phyloP scores from a whole-genome alignment of 352 stramenopile species.

The Globisporangium viniferum region DNA sequence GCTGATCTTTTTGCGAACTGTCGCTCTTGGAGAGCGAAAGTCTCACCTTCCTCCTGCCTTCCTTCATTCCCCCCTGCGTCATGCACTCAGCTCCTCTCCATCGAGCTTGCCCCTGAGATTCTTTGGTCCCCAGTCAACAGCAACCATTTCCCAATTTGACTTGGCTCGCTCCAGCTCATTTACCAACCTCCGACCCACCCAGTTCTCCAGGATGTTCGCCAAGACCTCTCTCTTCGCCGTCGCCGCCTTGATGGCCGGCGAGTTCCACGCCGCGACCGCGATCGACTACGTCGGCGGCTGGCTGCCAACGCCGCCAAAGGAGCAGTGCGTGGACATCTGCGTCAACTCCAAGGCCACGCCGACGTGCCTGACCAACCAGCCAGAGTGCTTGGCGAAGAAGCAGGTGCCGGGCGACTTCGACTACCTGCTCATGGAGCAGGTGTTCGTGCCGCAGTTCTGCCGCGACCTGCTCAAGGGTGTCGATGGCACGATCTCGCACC shows the following conservation, averaged over 20 bases:
- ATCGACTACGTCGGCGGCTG: slow-evolving; percentile 67
- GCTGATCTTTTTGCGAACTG: slow-evolving; percentile 6
- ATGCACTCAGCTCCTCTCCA: not conserved
- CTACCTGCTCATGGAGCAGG: slow-evolving; percentile 74
- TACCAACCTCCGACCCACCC: not conserved
- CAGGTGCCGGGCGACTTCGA: slow-evolving; percentile 71
- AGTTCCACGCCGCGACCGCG: slow-evolving; percentile 20
- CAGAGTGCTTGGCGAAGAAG: slow-evolving; percentile 57
- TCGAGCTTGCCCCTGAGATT: not conserved
- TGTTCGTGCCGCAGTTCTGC: slow-evolving; percentile 83
- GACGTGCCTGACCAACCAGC: slow-evolving; percentile 55
- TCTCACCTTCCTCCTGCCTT: not conserved
- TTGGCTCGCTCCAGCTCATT: slow-evolving; percentile 12
- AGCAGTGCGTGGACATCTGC: slow-evolving; percentile 78
- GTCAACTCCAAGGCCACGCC: slow-evolving; percentile 49
- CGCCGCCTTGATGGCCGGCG: slow-evolving; percentile 14
- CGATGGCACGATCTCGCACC: slow-evolving; percentile 76
- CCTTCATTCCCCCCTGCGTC: not conserved
- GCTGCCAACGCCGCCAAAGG: slow-evolving; percentile 35
- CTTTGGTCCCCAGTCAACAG: not conserved
- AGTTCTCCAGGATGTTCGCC: slow-evolving; percentile 10
- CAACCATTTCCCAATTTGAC: slow-evolving; percentile 13
- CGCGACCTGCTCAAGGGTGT: slow-evolving; percentile 69
- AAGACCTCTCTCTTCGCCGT: slow-evolving; percentile 16
- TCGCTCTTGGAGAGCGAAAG: not conserved